phyloP scores from a whole-genome alignment of 306 rosid species.

The Inga leiocalycina region DNA sequence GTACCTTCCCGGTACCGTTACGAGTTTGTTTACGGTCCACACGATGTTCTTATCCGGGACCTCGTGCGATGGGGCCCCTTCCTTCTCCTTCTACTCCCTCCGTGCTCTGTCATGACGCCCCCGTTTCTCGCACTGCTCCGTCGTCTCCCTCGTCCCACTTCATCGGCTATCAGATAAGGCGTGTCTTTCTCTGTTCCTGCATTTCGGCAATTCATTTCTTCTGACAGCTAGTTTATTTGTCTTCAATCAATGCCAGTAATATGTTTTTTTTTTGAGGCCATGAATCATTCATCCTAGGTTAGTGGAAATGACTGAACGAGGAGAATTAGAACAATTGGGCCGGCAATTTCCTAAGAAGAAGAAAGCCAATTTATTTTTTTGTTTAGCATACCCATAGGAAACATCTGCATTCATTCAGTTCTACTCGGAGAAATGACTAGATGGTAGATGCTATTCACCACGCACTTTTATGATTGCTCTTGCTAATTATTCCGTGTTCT shows the following conservation, averaged over 20 bases:
- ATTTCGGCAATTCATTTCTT: background rate
- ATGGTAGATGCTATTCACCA: background rate
- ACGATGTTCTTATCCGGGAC: constrained; percentile 45
- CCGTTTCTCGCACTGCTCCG: background rate
- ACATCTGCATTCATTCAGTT: background rate
- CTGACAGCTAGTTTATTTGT: background rate
- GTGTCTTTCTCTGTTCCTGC: background rate
- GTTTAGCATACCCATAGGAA: background rate
- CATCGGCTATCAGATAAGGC: constrained; percentile 20
- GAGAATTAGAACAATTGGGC: background rate
- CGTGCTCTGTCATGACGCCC: background rate
- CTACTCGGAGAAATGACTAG: background rate
- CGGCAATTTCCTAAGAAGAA: background rate
- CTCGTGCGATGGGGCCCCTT: constrained; percentile 17
- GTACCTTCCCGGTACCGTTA: constrained; percentile 25
- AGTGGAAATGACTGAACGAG: background rate
- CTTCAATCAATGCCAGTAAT: background rate
- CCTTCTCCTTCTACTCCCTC: background rate
- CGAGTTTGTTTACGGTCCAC: constrained; percentile 51
- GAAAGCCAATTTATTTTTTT: background rate
- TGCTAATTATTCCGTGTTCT: background rate
- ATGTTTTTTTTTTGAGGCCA: background rate
- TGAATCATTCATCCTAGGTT: background rate
- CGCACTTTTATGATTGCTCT: background rate
- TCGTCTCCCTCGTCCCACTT: background rate